A percentile compares a stretch with the other conserved stretches of the same genome.
phyloP scores from a whole-genome alignment of 225 moss, liverwort and hornwort species.

The Neckera pumila region DNA sequence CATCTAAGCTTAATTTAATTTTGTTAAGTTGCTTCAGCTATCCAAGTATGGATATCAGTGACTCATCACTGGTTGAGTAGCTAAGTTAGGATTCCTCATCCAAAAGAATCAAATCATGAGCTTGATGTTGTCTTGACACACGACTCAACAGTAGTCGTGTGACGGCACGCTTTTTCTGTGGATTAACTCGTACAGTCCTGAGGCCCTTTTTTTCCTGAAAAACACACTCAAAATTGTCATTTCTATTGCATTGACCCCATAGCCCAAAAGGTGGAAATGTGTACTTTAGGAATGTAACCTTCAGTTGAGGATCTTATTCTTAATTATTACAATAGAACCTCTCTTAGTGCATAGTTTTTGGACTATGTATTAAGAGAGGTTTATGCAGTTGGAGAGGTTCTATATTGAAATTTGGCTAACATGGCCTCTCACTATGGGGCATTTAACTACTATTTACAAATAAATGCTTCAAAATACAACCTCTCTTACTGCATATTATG shows the following conservation, averaged over 20 bases:
- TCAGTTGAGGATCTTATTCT: background rate
- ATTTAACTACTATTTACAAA: too few relatives aligned
- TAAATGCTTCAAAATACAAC: too few relatives aligned
- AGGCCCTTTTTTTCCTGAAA: background rate
- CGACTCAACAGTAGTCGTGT: background rate
- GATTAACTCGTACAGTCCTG: fast-evolving
- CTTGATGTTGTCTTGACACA: background rate
- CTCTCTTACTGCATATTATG: too few relatives aligned
- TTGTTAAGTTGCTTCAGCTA: background rate
- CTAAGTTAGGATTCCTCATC: background rate
- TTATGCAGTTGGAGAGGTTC: too few relatives aligned
- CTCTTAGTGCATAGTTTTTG: too few relatives aligned
- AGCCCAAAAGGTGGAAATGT: background rate
- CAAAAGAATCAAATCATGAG: background rate
- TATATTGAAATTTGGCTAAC: too few relatives aligned
- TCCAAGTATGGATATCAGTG: background rate
- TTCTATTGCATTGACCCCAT: background rate
- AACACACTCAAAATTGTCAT: background rate
- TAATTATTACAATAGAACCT: too few relatives aligned
- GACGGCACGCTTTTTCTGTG: fast-evolving
- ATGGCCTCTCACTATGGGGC: too few relatives aligned
- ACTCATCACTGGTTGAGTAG: background rate
- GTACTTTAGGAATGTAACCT: background rate
- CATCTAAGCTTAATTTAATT: background rate
- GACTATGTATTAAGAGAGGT: too few relatives aligned